A percentile compares a stretch with the other conserved stretches of the same genome.
Conservation (phyloP, 2,329 filamentous ascomycete species). For the Cordyceps cateniannulata region DNA sequence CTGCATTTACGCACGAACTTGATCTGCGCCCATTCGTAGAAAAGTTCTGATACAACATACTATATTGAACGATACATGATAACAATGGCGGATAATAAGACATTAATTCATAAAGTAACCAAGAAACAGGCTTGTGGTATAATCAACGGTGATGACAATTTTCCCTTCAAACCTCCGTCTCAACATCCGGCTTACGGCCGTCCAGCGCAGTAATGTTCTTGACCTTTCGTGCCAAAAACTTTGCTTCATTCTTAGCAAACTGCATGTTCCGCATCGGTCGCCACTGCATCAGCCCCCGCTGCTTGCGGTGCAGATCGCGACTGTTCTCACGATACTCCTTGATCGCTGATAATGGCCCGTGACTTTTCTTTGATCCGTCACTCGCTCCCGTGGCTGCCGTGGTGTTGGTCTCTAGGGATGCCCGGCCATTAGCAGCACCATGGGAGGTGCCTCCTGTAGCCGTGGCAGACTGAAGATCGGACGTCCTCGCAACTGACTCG, state of each 20-base stretch:
- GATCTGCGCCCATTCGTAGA: conserved; percentile 76
- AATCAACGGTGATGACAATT: background rate
- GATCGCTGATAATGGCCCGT: conserved; percentile 44
- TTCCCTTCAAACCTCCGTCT: conserved; percentile 58
- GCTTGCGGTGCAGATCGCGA: conserved; percentile 73
- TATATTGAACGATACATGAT: background rate
- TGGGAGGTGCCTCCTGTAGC: conserved; percentile 23
- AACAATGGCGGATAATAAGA: background rate
- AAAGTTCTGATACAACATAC: conserved; percentile 56
- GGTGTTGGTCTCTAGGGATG: conserved; percentile 35
- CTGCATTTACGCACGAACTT: conserved; percentile 74
- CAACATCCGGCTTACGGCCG: conserved; percentile 80
- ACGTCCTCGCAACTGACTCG: conserved; percentile 19
- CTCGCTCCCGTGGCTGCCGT: conserved; percentile 23
- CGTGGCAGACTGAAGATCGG: conserved; percentile 9
- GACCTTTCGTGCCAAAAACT: conserved; percentile 68
- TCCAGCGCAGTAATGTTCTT: conserved; percentile 71
- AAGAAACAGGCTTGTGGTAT: background rate
- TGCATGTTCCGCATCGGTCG: conserved; percentile 76
- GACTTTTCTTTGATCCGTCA: conserved; percentile 23
- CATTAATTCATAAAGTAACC: background rate
- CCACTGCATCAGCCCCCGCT: conserved; percentile 93
- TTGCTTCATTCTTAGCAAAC: conserved; percentile 84
- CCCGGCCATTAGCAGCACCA: conserved; percentile 20
- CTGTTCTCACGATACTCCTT: conserved; percentile 62